Evolutionary conservation across 73 alveolate genomes (phyloP).

Genomic region (Tetrahymena malaccensis): DNA sequence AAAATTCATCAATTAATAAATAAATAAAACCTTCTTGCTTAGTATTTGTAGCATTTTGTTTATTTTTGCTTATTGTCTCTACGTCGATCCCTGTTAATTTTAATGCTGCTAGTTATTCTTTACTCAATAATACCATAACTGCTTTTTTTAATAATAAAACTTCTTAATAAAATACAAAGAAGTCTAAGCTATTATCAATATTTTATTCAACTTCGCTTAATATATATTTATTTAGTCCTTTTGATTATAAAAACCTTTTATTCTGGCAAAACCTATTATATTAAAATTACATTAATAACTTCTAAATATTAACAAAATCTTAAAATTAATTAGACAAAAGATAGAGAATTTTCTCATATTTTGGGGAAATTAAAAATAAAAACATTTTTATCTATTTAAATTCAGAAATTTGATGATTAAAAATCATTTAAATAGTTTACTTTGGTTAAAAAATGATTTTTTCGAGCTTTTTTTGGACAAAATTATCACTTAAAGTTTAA

Average conservation of each 20-base stretch:
- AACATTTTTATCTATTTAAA: too few relatives aligned
- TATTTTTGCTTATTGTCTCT: background rate
- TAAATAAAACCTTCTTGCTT: background rate
- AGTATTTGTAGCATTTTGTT: too few relatives aligned
- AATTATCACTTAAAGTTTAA: background rate
- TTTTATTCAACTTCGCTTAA: background rate
- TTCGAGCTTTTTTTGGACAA: background rate
- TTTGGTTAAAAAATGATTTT: too few relatives aligned
- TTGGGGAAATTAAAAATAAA: too few relatives aligned
- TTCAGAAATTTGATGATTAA: too few relatives aligned
- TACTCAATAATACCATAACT: background rate
- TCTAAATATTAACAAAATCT: too few relatives aligned
- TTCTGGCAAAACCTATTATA: too few relatives aligned
- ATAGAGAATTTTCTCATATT: too few relatives aligned
- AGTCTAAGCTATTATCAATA: background rate
- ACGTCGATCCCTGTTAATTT: background rate
- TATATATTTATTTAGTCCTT: background rate
- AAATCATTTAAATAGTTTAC: too few relatives aligned
- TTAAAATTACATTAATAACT: too few relatives aligned
- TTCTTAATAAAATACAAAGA: background rate
- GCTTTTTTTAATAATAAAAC: background rate
- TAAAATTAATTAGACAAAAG: too few relatives aligned
- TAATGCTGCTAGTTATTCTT: background rate
- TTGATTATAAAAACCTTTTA: background rate
- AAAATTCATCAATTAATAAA: too few relatives aligned